These are phyloP conservation scores for Castanea sativa DNA, from an alignment of 306 rosid species.

Conservation along the genomic window DNA sequence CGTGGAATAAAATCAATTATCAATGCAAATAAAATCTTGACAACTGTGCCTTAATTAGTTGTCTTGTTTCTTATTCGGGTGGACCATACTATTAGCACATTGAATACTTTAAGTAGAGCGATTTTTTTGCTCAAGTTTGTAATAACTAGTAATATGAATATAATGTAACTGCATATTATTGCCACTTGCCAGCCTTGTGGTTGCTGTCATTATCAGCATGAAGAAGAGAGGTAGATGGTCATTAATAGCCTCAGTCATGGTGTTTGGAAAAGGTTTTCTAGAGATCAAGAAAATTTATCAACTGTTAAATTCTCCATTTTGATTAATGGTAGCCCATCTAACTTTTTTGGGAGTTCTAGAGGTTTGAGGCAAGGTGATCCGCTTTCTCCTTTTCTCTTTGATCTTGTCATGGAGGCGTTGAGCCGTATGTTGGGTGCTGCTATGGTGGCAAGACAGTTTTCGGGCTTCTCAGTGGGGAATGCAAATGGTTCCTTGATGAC, in stretches of 20 bases:
- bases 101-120: neutral
- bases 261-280: neutral
- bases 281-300: neutral
- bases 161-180: neutral
- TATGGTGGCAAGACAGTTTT: no score
- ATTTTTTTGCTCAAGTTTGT: neutral
- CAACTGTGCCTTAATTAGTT: neutral
- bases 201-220: neutral
- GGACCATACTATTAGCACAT: neutral
- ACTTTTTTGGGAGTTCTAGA: no score
- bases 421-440: no score
- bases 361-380: no score
- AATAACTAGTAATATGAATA: neutral
- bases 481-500: no score
- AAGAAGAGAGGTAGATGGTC: neutral
- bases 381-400: no score
- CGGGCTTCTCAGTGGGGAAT: no score
- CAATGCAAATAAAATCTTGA: neutral
- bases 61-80: neutral
- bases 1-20: neutral
- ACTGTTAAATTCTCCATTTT: no score
- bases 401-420: no score
- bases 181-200: no score
- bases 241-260: neutral
- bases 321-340: no score